Base-by-base conservation (phyloP, 148 eudicot genomes). In the Spergularia marina region DNA sequence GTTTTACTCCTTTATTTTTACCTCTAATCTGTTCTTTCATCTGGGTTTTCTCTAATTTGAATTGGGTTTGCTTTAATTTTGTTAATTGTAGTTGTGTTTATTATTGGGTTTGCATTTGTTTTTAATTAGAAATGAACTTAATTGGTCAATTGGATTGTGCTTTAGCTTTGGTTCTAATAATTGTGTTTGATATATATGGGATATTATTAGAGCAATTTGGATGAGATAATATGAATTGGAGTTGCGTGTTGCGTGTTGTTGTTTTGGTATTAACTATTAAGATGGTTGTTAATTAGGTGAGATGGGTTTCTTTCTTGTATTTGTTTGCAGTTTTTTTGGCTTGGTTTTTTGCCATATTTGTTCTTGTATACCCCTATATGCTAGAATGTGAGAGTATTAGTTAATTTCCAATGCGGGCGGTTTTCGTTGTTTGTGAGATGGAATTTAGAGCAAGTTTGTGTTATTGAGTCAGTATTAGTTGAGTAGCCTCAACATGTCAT, bases 301-400 rank as follows among this genome's bases (percentile, higher is more conserved):
- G 25, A 57, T 23, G 73, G 40, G 71, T 49, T 76, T 20, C 21
- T 76, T 76, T 23, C 0, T 21, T 49, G 49, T 21, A 17, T 14
- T 53, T 23, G 6, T 54, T 54, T 16, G 6, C 16, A 12, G 3
- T 10, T 13, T 6, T 12, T 30, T 52, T 70, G 10, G 25, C 10
- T 52, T 23, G 12, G 53, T 52, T 6, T 52, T 6, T 52, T 52
- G 14, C 60, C 6, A 21, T 23, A 53, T 18, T 15, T 4, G 4
- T 70, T 23, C 1, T 53, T 3, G 12, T 20, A 2, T 70, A 21
- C 20, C 12, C 6, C 18, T 51, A 17, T 11, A 23, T 68, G 15
- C 8, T 21, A 13, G 6, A 63, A 63, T 63, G 25, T 63, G 14
- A 13, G 23, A 2, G 39, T 8, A 2, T 21, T 36, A 2, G 12